These are phyloP conservation scores for Metschnikowia anglica DNA, from an alignment of 805 yeast species.

Conservation along the genomic window DNA sequence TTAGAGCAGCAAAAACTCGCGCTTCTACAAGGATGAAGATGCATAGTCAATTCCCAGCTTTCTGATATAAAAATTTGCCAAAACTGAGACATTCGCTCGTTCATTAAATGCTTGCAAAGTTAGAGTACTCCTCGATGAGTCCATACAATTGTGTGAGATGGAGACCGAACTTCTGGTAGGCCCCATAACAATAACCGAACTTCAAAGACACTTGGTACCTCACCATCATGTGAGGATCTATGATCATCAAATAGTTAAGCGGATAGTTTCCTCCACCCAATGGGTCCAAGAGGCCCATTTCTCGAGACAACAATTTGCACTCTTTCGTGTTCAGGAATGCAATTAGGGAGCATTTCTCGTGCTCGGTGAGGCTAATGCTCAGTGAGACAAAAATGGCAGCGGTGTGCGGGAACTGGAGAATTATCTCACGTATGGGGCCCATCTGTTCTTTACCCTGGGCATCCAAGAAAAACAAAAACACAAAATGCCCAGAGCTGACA, in stretches of 20 bases:
- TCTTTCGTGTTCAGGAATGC: slow-evolving; percentile 14
- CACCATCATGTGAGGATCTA: slow-evolving; percentile 18
- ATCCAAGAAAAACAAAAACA: slow-evolving; percentile 29
- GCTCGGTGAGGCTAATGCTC: slow-evolving; percentile 7
- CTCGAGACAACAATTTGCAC: slow-evolving; percentile 25
- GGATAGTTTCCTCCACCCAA: slow-evolving; percentile 40
- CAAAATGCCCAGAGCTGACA: slow-evolving; percentile 1
- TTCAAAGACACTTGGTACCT: slow-evolving; percentile 23
- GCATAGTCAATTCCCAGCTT: no score
- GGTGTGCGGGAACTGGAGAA: slow-evolving; percentile 9
- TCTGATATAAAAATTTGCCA: no score
- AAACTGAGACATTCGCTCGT: background rate
- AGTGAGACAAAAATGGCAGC: slow-evolving; percentile 21
- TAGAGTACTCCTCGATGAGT: slow-evolving; percentile 15
- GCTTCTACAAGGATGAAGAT: slow-evolving; percentile 27
- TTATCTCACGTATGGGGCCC: slow-evolving; percentile 13
- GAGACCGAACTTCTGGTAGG: slow-evolving; percentile 26
- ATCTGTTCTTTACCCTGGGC: slow-evolving; percentile 35
- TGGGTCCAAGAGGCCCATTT: slow-evolving; percentile 32
- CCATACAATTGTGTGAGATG: slow-evolving; percentile 12
- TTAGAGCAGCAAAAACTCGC: slow-evolving; percentile 44
- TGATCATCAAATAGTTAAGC: slow-evolving; percentile 28
- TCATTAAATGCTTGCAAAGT: background rate
- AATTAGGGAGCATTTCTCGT: background rate
- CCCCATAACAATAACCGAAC: slow-evolving; percentile 16